Conservation (phyloP, 2,329 filamentous ascomycete genomes). For the Botrytis porri region DNA sequence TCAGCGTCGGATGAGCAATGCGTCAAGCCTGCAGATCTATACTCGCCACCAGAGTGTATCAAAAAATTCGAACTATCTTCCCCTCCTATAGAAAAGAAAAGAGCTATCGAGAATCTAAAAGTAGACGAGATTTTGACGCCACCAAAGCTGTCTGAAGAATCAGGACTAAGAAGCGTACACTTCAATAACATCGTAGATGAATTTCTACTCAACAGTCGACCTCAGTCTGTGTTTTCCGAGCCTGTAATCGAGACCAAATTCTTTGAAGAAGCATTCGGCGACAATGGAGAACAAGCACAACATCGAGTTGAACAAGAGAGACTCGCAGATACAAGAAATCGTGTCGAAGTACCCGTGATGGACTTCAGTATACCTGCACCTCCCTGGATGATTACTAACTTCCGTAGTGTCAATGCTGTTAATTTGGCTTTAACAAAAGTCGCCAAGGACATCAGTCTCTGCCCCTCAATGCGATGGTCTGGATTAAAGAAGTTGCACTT, state of each 20-base stretch:
- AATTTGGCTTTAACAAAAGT: slow-evolving; percentile 37
- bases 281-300: slow-evolving; percentile 26
- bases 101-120: slow-evolving; percentile 30
- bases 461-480: slow-evolving; percentile 41
- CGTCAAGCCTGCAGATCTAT: slow-evolving; percentile 67
- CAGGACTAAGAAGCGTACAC: slow-evolving; percentile 28
- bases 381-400: slow-evolving; percentile 45
- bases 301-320: slow-evolving; percentile 36
- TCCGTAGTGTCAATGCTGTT: slow-evolving; percentile 19
- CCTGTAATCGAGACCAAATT: slow-evolving; percentile 24
- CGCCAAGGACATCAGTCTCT: slow-evolving; percentile 29
- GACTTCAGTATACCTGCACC: slow-evolving; percentile 43
- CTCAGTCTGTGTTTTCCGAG: slow-evolving; percentile 10
- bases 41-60: slow-evolving; percentile 25
- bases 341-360: slow-evolving; percentile 49
- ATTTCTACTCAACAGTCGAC: slow-evolving; percentile 22
- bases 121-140: slow-evolving; percentile 37
- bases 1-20: slow-evolving; percentile 43
- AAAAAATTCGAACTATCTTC: slow-evolving; percentile 14
- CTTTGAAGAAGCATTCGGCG: slow-evolving; percentile 33
- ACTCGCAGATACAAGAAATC: slow-evolving; percentile 41
- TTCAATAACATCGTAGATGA: slow-evolving; percentile 34
- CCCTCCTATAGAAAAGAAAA: slow-evolving; percentile 12
- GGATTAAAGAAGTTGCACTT: slow-evolving; percentile 41
- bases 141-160: slow-evolving; percentile 18